These are phyloP conservation scores for Mallotus japonicus DNA, from an alignment of 441 rosid species.

Conservation along the genomic window DNA sequence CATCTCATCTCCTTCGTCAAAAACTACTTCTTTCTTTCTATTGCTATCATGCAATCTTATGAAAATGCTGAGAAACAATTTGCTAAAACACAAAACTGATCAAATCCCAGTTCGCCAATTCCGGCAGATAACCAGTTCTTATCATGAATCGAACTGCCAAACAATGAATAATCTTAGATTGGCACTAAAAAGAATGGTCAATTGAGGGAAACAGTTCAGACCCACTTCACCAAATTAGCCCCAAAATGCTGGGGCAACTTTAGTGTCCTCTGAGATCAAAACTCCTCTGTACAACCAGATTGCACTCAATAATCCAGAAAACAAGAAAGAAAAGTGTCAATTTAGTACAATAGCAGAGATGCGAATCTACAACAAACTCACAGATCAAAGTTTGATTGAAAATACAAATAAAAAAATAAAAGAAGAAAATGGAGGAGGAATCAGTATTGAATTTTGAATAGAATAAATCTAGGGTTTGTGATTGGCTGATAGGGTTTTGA, in stretches of 20 bases:
- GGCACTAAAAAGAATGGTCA: not conserved
- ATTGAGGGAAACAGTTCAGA: conserved; percentile 8
- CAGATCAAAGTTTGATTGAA: conserved; percentile 15
- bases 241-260: conserved; percentile 27
- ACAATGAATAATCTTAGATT: conserved; percentile 1
- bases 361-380: not conserved
- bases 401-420: not conserved
- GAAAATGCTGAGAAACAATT: not conserved
- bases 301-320: not conserved
- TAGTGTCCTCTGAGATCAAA: conserved; percentile 23
- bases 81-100: not conserved
- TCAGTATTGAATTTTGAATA: conserved; percentile 9
- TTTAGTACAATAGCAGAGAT: not conserved
- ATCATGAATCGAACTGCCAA: not conserved
- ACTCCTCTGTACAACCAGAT: conserved; percentile 16
- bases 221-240: conserved; percentile 29
- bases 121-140: not conserved
- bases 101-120: conserved; percentile 24
- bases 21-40: conserved; percentile 5
- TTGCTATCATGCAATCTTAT: not conserved
- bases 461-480: conserved; percentile 46
- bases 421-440: not conserved
- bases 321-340: not conserved
- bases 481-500: conserved; percentile 44
- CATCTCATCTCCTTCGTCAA: conserved; percentile 39